Base-by-base conservation (phyloP, 257 asterid genomes). In the Perilla frutescens region DNA sequence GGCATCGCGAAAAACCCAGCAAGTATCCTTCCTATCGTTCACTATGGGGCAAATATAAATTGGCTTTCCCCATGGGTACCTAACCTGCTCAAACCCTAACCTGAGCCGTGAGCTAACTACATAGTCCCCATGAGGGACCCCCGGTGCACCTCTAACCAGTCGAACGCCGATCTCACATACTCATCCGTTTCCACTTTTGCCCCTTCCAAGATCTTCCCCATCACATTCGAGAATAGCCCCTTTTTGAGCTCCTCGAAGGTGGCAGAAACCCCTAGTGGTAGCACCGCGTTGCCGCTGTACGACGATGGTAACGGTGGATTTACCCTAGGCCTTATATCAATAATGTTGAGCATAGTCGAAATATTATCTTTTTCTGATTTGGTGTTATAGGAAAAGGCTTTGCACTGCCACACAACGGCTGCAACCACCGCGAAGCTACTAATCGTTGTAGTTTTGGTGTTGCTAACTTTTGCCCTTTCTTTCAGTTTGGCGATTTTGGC, bases 61-160 rank as follows among this genome's bases (percentile, higher is more conserved):
- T 3, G 89, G 83, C 55, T 84, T 82, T 0, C 89, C 91, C 91
- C 89, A 84, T 3, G 91, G 87, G 37, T 74, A 84, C 62, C 73
- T 78, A 63, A 76, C 69, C 15, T 81, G 73, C 65, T 80, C 70
- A 45, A 84, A 80, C 57, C 89, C 85, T 62, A 87, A 71, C 59
- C 78, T 75, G 89, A 83, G 78, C 91, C 89, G 84, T 0, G 89
- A 84, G 10, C 84, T 80, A 3, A 80, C 36, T 48, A 84, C 29
- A 11, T 77, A 82, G 55, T 86, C 90, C 2, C 90, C 90, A 56
- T 76, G 56, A 0, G 88, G 88, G 5, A 84, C 72, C 68, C 91
- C 9, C 79, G 76, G 64, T 87, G 39, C 1, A 84, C 7, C 48
- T 84, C 89, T 1, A 84, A 81, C 92, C 92, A 87, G 13, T 87